Conservation (phyloP, 331 rosid genomes). For the Telfairia occidentalis region DNA sequence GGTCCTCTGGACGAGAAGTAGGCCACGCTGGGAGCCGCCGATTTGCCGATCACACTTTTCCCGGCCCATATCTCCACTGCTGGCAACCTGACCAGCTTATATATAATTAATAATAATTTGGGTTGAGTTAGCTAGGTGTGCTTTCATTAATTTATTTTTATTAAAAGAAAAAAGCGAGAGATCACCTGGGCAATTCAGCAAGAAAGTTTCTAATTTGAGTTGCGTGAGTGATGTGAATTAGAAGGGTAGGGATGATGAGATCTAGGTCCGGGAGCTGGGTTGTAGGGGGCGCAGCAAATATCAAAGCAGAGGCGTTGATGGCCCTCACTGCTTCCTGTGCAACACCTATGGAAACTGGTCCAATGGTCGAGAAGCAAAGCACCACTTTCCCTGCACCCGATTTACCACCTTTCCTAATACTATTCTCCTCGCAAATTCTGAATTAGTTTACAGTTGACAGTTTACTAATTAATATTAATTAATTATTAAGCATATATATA, state of each 20-base stretch:
- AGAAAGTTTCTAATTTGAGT: conserved; percentile 25
- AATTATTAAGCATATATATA: no score
- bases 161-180: no score
- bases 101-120: no score
- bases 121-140: no score
- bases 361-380: conserved; percentile 35
- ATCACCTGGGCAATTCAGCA: conserved; percentile 20
- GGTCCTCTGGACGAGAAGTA: conserved; percentile 59
- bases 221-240: conserved; percentile 23
- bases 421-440: conserved; percentile 27
- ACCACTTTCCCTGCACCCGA: conserved; percentile 26
- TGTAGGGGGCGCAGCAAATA: conserved; percentile 29
- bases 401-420: conserved; percentile 11
- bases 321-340: conserved; percentile 26
- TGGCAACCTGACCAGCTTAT: no score
- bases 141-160: no score
- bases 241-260: conserved; percentile 26
- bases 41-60: conserved; percentile 17
- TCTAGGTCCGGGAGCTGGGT: conserved; percentile 18
- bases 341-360: conserved; percentile 1
- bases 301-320: conserved; percentile 30
- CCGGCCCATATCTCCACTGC: conserved; percentile 13
- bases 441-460: no score
- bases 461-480: no score
- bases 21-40: conserved; percentile 39